Evolutionary conservation across 2,329 filamentous ascomycete genomes (phyloP).

Genomic region (Cladosporium sp.): DNA sequence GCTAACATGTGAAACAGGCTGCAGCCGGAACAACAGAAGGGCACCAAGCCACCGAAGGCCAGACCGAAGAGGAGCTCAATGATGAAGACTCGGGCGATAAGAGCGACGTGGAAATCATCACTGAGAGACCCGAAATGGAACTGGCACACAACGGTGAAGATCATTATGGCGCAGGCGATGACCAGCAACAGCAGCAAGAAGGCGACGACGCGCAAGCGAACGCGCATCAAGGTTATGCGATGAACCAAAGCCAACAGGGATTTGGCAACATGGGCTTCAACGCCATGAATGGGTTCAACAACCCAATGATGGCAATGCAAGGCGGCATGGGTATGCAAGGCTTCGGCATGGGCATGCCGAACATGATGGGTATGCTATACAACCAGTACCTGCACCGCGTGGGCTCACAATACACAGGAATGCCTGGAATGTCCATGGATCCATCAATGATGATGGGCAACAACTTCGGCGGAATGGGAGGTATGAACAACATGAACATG

Average conservation of each 20-base stretch:
- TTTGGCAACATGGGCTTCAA: slow-evolving; percentile 19
- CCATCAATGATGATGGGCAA: slow-evolving; percentile 64
- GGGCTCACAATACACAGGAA: background rate
- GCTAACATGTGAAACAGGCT: background rate
- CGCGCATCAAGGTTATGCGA: slow-evolving; percentile 12
- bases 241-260: slow-evolving; percentile 19
- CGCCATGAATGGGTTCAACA: slow-evolving; percentile 52
- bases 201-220: slow-evolving; percentile 12
- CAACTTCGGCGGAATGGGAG: slow-evolving; percentile 68
- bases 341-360: slow-evolving; percentile 42
- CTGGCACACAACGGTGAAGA: slow-evolving; percentile 14
- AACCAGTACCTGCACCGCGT: background rate
- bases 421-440: slow-evolving; percentile 65
- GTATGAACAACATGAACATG: slow-evolving; percentile 68
- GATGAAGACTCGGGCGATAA: slow-evolving; percentile 17
- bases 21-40: background rate
- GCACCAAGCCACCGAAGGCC: slow-evolving; percentile 18
- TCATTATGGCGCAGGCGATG: slow-evolving; percentile 14
- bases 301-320: slow-evolving; percentile 62
- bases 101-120: slow-evolving; percentile 25
- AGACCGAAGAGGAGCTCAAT: slow-evolving; percentile 22
- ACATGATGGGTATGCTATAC: slow-evolving; percentile 73
- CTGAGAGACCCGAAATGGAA: slow-evolving; percentile 22
- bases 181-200: slow-evolving; percentile 14
- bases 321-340: slow-evolving; percentile 43